Evolutionary conservation across 148 eudicot genomes (phyloP).

Genomic region (Persicaria tinctoria): DNA sequence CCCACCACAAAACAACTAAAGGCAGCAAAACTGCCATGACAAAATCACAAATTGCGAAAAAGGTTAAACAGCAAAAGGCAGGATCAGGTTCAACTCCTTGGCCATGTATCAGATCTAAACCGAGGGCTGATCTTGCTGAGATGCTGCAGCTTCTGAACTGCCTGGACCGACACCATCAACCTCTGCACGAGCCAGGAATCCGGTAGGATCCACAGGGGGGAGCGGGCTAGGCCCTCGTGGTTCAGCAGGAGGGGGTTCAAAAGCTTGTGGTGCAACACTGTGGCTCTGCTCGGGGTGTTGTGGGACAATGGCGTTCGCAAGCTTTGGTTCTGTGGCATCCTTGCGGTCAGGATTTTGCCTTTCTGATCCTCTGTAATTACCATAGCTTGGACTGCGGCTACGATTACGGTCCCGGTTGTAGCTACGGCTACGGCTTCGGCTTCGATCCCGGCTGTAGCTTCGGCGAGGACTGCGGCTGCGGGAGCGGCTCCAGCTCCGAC

Average conservation of each 20-base stretch:
- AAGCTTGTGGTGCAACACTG: not conserved
- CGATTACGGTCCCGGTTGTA: constrained; percentile 28
- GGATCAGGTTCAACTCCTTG: not conserved
- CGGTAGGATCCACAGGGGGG: not conserved
- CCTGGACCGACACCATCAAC: not conserved
- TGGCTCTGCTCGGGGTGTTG: not conserved
- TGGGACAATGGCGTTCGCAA: too few species aligned
- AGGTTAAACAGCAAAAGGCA: not conserved
- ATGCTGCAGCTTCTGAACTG: constrained; percentile 1
- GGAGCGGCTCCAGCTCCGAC: constrained; percentile 42
- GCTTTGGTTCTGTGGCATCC: constrained; percentile 27
- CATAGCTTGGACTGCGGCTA: constrained; percentile 31
- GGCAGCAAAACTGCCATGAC: not conserved
- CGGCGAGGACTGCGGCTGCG: constrained; percentile 40
- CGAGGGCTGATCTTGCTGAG: not conserved
- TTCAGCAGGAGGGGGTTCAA: not conserved
- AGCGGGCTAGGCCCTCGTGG: not conserved
- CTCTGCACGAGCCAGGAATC: not conserved
- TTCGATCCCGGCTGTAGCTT: constrained; percentile 25
- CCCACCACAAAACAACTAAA: not conserved
- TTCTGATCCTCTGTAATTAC: constrained; percentile 40
- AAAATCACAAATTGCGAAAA: constrained; percentile 2
- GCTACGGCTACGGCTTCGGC: constrained; percentile 16
- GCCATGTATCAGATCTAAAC: not conserved
- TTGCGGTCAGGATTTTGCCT: constrained; percentile 42